phyloP scores from a whole-genome alignment of 2,329 filamentous ascomycete genomes.

The Fusarium lyarnte region DNA sequence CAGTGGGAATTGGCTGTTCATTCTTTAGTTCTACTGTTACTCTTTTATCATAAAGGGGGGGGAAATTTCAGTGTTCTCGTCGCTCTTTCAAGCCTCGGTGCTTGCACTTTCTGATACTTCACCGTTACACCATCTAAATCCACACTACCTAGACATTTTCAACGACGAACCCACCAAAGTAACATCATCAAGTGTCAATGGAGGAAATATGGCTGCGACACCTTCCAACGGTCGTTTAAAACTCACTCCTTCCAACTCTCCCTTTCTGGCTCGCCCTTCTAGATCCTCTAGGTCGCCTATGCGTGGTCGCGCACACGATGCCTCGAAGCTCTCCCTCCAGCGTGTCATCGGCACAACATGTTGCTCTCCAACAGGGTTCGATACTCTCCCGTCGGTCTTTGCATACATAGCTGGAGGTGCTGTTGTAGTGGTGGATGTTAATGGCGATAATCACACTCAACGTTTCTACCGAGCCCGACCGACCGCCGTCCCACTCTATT shows the following conservation, averaged over 20 bases:
- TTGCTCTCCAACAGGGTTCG: slow-evolving; percentile 84
- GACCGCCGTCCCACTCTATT: slow-evolving; percentile 73
- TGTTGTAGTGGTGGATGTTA: slow-evolving; percentile 86
- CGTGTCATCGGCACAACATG: slow-evolving; percentile 94
- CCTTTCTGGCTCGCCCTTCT: slow-evolving; percentile 68
- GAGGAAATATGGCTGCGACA: slow-evolving; percentile 67
- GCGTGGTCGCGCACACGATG: slow-evolving; percentile 61
- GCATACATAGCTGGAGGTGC: slow-evolving; percentile 93
- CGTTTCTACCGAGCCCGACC: slow-evolving; percentile 92
- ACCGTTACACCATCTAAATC: slow-evolving; percentile 13
- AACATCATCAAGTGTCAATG: slow-evolving; percentile 55
- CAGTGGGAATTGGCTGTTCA: slow-evolving; percentile 10
- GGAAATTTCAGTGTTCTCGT: neutral
- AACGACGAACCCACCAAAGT: slow-evolving; percentile 20
- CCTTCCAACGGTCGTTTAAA: slow-evolving; percentile 69
- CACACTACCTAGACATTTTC: neutral
- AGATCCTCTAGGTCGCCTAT: slow-evolving; percentile 71
- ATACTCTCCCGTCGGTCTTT: slow-evolving; percentile 80
- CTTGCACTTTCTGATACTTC: slow-evolving; percentile 20
- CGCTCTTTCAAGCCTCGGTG: neutral
- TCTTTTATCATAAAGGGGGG: neutral
- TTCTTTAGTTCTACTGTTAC: slow-evolving; percentile 5
- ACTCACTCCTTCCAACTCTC: slow-evolving; percentile 81
- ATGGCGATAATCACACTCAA: slow-evolving; percentile 74
- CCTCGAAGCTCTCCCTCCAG: slow-evolving; percentile 75